These are phyloP conservation scores for Drechslera avenae DNA, from an alignment of 2,329 filamentous ascomycete genomes.

Conservation along the genomic window DNA sequence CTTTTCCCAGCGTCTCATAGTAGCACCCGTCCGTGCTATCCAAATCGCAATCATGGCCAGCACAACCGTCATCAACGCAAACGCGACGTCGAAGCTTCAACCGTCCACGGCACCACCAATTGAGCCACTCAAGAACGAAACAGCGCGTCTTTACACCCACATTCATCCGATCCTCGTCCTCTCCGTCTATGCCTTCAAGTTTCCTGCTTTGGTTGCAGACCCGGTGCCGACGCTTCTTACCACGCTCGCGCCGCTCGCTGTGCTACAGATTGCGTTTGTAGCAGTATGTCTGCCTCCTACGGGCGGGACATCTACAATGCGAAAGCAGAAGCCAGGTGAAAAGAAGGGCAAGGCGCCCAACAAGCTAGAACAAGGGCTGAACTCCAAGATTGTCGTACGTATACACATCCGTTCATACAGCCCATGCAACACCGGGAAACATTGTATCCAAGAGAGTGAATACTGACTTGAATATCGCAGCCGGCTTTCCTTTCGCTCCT, in stretches of 20 bases:
- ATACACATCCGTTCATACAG: neutral
- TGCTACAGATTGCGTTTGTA: constrained; percentile 66
- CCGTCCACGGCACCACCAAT: constrained; percentile 47
- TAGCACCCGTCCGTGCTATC: neutral
- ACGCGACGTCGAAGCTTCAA: constrained; percentile 26
- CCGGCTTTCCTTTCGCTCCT: constrained; percentile 73
- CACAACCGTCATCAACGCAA: constrained; percentile 32
- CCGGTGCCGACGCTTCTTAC: constrained; percentile 68
- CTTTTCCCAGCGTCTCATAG: neutral
- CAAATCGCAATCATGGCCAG: constrained; percentile 29
- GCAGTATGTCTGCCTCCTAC: constrained; percentile 64
- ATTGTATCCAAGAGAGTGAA: neutral
- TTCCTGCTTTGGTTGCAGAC: constrained; percentile 70
- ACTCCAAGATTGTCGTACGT: constrained; percentile 51
- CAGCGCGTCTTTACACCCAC: constrained; percentile 64
- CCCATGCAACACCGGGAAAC: no score
- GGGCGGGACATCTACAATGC: constrained; percentile 48
- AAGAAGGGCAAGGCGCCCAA: constrained; percentile 38
- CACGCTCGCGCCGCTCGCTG: constrained; percentile 66
- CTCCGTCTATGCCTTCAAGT: constrained; percentile 66
- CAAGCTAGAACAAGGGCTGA: constrained; percentile 32
- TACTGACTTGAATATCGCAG: constrained; percentile 48
- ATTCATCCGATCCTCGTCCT: constrained; percentile 72
- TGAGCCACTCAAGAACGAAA: constrained; percentile 53
- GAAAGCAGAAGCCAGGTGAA: constrained; percentile 59